Evolutionary conservation across 331 rosid species (phyloP).

Genomic region (Dryas integrifolia): DNA sequence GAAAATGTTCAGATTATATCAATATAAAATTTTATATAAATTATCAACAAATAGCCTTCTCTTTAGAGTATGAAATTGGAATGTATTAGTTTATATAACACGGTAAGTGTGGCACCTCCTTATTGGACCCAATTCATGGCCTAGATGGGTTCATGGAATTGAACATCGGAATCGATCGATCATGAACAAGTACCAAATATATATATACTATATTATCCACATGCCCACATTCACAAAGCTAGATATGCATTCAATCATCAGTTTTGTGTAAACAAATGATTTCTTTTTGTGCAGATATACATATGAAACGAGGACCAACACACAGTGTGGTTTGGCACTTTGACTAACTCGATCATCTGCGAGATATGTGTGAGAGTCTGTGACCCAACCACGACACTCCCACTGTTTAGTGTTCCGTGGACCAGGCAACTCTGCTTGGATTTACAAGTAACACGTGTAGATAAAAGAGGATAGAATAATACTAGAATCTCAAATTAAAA

Average conservation of each 20-base stretch:
- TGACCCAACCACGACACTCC: neutral
- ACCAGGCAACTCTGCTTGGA: too few relatives aligned
- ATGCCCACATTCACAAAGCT: neutral
- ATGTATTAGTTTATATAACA: neutral
- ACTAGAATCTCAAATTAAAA: too few relatives aligned
- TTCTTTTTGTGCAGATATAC: slow-evolving; percentile 14
- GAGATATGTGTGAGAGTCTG: neutral
- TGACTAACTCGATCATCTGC: neutral
- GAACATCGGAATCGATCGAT: neutral
- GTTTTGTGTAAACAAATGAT: neutral
- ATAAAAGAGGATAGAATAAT: too few relatives aligned
- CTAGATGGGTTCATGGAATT: neutral
- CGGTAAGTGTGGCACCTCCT: neutral
- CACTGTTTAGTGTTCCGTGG: too few relatives aligned
- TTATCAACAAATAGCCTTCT: neutral
- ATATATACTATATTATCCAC: too few relatives aligned
- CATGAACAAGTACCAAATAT: neutral
- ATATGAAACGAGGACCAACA: neutral
- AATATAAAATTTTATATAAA: too few relatives aligned
- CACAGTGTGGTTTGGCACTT: neutral
- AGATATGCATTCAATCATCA: neutral
- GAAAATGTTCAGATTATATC: too few relatives aligned
- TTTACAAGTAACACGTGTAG: too few relatives aligned
- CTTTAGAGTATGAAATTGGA: too few relatives aligned
- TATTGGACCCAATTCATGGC: too few relatives aligned